Evolutionary conservation across 2,329 filamentous ascomycete species (phyloP).

Genomic region (Penicillium sp.): DNA sequence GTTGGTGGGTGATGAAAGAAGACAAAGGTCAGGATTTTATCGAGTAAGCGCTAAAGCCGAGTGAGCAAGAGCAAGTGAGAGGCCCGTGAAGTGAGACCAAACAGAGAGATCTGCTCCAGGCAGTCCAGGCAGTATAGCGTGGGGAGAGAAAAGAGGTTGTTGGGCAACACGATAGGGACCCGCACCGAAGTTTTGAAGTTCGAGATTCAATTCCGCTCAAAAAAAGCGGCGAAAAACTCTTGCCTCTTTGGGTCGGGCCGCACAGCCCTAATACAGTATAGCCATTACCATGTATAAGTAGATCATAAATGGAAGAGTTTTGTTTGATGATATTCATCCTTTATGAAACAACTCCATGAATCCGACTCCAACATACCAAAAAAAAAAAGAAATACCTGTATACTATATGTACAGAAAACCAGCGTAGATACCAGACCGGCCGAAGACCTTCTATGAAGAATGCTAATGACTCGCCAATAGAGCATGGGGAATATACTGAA

Average conservation of each 20-base stretch:
- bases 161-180: constrained; percentile 18
- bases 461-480: constrained; percentile 34
- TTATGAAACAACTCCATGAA: neutral
- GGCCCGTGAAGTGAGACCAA: neutral
- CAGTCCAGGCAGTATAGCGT: constrained; percentile 27
- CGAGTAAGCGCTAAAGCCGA: neutral
- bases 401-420: neutral
- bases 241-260: constrained; percentile 25
- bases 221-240: constrained; percentile 19
- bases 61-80: neutral
- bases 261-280: constrained; percentile 15
- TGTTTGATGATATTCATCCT: neutral
- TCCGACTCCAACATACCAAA: neutral
- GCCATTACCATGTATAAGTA: neutral
- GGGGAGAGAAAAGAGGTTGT: constrained; percentile 12
- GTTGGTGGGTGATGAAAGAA: constrained; percentile 8
- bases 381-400: neutral
- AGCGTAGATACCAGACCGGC: constrained; percentile 1
- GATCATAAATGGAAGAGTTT: neutral
- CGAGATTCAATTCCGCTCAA: constrained; percentile 20
- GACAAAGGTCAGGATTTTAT: constrained; percentile 6
- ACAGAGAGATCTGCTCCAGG: constrained; percentile 38
- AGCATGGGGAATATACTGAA: neutral
- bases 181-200: constrained; percentile 33
- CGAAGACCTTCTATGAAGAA: neutral